Percentiles rank a stretch among this genome's conserved stretches.
Evolutionary conservation across 352 stramenopile genomes (phyloP).

Genomic region (Globisporangium cederbergense): DNA sequence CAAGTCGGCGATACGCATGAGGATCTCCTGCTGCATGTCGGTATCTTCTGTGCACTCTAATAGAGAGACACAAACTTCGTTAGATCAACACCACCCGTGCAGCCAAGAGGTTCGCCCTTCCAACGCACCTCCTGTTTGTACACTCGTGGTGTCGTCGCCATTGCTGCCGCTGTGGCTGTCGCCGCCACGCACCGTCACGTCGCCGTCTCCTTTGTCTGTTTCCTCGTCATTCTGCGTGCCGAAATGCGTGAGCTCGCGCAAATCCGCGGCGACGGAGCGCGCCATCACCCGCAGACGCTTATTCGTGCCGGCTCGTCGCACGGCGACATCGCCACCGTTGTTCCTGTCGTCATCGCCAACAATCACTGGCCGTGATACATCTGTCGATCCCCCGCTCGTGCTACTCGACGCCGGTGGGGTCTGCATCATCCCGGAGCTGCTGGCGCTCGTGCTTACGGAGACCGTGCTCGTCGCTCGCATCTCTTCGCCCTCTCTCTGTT

Average conservation of each 20-base stretch:
- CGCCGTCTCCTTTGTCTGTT: background rate
- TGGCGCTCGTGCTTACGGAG: background rate
- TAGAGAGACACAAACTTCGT: background rate
- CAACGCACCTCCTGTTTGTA: slow-evolving; percentile 3
- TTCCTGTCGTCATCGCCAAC: background rate
- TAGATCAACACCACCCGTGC: background rate
- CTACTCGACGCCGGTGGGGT: background rate
- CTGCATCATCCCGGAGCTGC: background rate
- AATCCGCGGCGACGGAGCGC: background rate
- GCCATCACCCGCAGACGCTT: background rate
- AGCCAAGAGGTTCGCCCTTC: too few species aligned
- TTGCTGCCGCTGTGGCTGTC: background rate
- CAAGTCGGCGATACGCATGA: slow-evolving; percentile 18
- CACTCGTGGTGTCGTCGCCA: background rate
- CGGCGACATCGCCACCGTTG: background rate
- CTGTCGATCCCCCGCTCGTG: background rate
- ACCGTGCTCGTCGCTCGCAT: background rate
- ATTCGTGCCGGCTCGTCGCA: background rate
- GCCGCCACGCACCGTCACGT: background rate
- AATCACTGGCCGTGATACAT: background rate
- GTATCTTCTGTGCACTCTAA: slow-evolving; percentile 3
- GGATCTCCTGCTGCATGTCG: slow-evolving; percentile 23
- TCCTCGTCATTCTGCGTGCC: background rate
- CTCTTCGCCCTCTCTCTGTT: background rate
- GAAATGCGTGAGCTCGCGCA: background rate